A percentile compares a stretch with the other conserved stretches of the same genome.
Evolutionary conservation across 257 asterid genomes (phyloP).

Genomic region (Nicotiana sylvestris): DNA sequence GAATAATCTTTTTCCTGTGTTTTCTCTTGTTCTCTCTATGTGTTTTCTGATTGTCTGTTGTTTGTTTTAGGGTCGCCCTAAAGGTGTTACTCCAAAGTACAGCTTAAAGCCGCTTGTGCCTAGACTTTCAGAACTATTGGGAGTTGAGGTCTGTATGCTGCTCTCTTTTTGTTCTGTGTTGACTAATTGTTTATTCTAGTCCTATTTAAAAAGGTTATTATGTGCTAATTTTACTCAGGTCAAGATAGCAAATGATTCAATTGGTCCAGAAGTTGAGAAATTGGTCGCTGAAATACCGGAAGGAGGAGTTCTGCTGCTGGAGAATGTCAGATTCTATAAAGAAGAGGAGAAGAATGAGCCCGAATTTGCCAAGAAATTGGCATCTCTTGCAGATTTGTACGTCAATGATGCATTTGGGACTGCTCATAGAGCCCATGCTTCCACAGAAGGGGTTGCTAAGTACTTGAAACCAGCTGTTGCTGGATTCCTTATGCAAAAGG

Average conservation of each 20-base stretch:
- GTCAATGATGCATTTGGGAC: conserved; percentile 90
- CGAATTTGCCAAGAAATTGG: conserved; percentile 53
- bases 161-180: not conserved
- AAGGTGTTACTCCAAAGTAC: conserved; percentile 91
- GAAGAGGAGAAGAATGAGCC: conserved; percentile 60
- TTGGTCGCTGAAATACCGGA: conserved; percentile 63
- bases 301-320: conserved; percentile 75
- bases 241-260: conserved; percentile 72
- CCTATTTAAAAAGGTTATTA: not conserved
- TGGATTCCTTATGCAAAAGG: conserved; percentile 56
- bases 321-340: conserved; percentile 63
- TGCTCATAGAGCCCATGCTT: conserved; percentile 66
- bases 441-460: conserved; percentile 54
- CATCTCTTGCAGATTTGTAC: conserved; percentile 46
- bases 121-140: conserved; percentile 75
- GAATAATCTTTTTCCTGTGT: not conserved
- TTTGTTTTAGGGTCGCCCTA: conserved; percentile 74
- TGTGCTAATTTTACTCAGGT: conserved; percentile 39
- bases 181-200: not conserved
- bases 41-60: not conserved
- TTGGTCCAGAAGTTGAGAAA: conserved; percentile 75
- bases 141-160: conserved; percentile 45
- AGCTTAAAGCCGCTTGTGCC: conserved; percentile 93
- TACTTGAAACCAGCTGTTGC: conserved; percentile 50
- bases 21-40: not conserved